Conservation (phyloP, 2,329 filamentous ascomycete genomes). For the Colletotrichum sansevieriae region DNA sequence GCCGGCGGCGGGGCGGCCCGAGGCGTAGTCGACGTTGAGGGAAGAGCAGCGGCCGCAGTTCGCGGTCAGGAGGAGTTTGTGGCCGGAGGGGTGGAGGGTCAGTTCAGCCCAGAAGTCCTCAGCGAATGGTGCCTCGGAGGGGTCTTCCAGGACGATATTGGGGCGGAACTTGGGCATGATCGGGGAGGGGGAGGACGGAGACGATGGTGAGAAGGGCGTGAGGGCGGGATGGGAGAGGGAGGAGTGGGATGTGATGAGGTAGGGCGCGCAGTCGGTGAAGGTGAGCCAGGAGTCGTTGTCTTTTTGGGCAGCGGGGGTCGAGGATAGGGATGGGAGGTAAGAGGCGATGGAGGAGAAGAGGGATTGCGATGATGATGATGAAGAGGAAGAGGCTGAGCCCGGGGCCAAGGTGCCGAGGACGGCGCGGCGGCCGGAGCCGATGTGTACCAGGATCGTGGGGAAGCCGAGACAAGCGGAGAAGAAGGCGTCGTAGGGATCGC, state of each 20-base stretch:
- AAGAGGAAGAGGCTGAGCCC: constrained; percentile 1
- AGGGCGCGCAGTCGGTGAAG: constrained; percentile 82
- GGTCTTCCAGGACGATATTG: constrained; percentile 77
- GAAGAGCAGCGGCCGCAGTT: constrained; percentile 79
- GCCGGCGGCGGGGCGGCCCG: constrained; percentile 69
- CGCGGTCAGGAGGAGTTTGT: constrained; percentile 70
- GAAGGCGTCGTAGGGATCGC: constrained; percentile 70
- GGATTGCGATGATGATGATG: constrained; percentile 11
- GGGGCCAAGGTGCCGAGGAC: constrained; percentile 72
- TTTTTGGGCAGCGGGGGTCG: constrained; percentile 1
- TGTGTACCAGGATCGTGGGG: constrained; percentile 71
- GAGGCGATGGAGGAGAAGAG: constrained; percentile 49
- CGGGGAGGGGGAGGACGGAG: constrained; percentile 55
- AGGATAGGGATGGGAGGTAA: constrained; percentile 46
- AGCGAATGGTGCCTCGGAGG: constrained; percentile 70
- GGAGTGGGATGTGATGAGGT: constrained; percentile 77
- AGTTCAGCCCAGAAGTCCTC: constrained; percentile 82
- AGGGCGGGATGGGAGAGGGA: constrained; percentile 76
- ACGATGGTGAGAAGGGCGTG: constrained; percentile 56
- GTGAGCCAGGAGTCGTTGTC: constrained; percentile 64
- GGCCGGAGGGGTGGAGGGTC: constrained; percentile 50
- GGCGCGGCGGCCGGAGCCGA: constrained; percentile 70
- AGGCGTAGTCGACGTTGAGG: constrained; percentile 79
- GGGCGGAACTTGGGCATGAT: constrained; percentile 76
- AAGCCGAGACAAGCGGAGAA: constrained; percentile 77